These are phyloP conservation scores for Aspergillus fumigatiaffinis DNA, from an alignment of 2,329 filamentous ascomycete species.

Conservation along the genomic window DNA sequence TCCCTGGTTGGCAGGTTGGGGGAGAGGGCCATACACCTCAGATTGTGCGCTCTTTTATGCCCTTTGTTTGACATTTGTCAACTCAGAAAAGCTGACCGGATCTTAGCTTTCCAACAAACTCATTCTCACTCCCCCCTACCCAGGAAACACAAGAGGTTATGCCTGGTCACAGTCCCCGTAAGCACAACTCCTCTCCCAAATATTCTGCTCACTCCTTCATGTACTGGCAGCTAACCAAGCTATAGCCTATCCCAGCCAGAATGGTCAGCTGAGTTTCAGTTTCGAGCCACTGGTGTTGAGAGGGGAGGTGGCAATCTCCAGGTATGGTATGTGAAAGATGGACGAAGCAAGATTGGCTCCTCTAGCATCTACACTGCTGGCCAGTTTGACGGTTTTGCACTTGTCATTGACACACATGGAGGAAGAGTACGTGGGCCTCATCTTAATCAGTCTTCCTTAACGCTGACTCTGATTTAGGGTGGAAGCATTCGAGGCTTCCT, in stretches of 20 bases:
- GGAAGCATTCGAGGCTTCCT: constrained; percentile 88
- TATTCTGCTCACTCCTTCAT: neutral
- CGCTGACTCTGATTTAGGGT: constrained; percentile 39
- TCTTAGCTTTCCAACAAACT: constrained; percentile 75
- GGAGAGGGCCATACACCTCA: constrained; percentile 55
- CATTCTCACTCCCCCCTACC: constrained; percentile 82
- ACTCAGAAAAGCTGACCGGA: constrained; percentile 10
- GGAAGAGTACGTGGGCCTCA: constrained; percentile 49
- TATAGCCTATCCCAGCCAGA: constrained; percentile 50
- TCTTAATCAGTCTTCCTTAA: neutral
- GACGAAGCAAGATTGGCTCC: constrained; percentile 60
- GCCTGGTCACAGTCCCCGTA: constrained; percentile 68
- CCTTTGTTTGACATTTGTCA: neutral
- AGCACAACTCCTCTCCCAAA: constrained; percentile 12
- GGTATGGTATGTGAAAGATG: constrained; percentile 80
- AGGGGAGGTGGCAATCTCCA: constrained; percentile 84
- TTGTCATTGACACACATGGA: constrained; percentile 81
- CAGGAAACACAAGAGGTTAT: constrained; percentile 78
- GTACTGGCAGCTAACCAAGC: constrained; percentile 8
- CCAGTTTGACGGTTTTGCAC: constrained; percentile 82
- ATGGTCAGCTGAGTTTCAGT: constrained; percentile 82
- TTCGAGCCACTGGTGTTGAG: constrained; percentile 81
- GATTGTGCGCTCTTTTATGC: constrained; percentile 35
- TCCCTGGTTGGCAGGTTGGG: constrained; percentile 55
- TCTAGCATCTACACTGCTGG: constrained; percentile 80